Base-by-base conservation (phyloP, 2,329 filamentous ascomycete genomes). In the Aspergillus vadensis region DNA sequence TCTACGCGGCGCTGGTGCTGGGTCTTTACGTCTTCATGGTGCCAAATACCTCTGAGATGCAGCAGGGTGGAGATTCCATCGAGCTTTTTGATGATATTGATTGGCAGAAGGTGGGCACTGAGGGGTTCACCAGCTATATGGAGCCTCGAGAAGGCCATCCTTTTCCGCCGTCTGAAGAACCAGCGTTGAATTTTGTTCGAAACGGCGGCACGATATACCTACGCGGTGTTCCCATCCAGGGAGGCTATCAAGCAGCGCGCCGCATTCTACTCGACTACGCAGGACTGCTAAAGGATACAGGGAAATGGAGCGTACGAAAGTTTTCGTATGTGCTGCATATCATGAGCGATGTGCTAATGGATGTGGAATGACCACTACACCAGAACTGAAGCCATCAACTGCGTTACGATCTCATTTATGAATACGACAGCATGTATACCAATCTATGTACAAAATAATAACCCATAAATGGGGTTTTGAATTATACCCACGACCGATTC, bases 21-120 rank as follows among this genome's bases (percentile, higher is more conserved):
- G 82, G 82, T 0, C 68, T 85, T 1, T 84, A 83, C 61, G 79
- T 82, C 9, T 84, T 83, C 65, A 83, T 81, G 68, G 73, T 81
- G 0, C 70, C 76, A 2, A 67, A 61, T 5, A 55, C 67, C 4
- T 52, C 67, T 2, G 70, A 64, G 50, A 51, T 66, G 3, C 62
- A 74, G 3, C 62, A 74, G 62, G 63, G 71, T 52, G 60, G 70
- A 38, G 63, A 69, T 0, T 69, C 71, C 2, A 72, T 83, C 58
- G 70, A 85, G 57, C 70, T 85, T 0, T 72, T 82, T 32, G 80
- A 83, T 25, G 76, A 83, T 14, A 73, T 83, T 5, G 78, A 83
- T 61, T 85, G 82, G 82, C 75, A 74, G 4, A 69, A 72, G 4
- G 74, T 84, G 3, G 80, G 79, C 0, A 75, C 75, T 3, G 77